A percentile compares a stretch with the other conserved stretches of the same genome.
Conservation (phyloP, 129 eudicot genomes). For the Helianthus annuus region DNA sequence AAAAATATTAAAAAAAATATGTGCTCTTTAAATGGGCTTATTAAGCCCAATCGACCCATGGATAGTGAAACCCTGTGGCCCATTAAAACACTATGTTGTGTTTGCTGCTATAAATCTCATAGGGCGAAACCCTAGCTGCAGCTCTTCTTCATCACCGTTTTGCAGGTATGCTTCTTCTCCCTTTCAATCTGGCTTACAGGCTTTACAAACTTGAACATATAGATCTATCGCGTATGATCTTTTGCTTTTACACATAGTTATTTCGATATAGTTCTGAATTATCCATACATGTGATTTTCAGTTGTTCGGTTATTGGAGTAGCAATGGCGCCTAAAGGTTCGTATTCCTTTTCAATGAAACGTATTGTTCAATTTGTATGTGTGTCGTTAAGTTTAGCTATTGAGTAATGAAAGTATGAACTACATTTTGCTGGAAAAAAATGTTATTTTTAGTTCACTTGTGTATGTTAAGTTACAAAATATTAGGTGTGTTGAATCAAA, state of each 20-base stretch:
- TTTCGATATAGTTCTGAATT: not conserved
- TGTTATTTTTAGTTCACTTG: no score
- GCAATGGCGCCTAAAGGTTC: constrained; percentile 38
- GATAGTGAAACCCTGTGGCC: not conserved
- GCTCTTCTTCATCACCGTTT: constrained; percentile 23
- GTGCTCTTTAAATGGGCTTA: not conserved
- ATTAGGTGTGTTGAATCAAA: no score
- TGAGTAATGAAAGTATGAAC: not conserved
- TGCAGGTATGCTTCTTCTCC: not conserved
- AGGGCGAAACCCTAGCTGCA: constrained; percentile 35
- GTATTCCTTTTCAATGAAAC: not conserved
- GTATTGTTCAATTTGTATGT: not conserved
- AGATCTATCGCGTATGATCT: no score
- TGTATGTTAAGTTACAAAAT: no score
- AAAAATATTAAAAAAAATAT: not conserved
- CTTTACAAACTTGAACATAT: no score
- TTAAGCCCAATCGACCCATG: not conserved
- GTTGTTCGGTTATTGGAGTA: constrained; percentile 13
- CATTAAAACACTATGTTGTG: not conserved
- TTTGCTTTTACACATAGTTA: not conserved
- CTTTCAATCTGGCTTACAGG: no score
- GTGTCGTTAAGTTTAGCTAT: not conserved
- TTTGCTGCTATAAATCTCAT: constrained; percentile 8
- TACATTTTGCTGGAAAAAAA: not conserved
- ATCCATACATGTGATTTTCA: constrained; percentile 7